Evolutionary conservation across 2,329 filamentous ascomycete genomes (phyloP).

Genomic region (Tolypocladium nubicola): DNA sequence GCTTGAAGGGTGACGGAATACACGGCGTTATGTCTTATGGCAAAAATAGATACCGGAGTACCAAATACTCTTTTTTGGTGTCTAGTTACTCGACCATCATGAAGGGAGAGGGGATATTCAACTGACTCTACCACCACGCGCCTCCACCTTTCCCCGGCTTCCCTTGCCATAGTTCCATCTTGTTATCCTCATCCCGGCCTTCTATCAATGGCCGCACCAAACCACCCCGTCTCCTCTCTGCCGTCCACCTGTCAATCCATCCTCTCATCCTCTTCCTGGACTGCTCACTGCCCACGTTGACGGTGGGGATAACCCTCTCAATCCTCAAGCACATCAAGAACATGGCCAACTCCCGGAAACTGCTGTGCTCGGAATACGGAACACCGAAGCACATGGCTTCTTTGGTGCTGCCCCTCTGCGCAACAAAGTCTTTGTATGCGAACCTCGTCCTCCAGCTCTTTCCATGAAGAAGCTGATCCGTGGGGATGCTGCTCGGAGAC

Average conservation of each 20-base stretch:
- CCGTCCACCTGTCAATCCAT: constrained; percentile 54
- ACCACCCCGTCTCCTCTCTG: constrained; percentile 46
- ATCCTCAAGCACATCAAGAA: constrained; percentile 84
- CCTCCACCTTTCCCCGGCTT: constrained; percentile 26
- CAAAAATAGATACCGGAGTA: background rate
- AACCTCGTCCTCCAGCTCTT: constrained; percentile 70
- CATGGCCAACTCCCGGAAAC: constrained; percentile 86
- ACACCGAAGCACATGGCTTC: constrained; percentile 86
- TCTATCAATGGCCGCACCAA: constrained; percentile 33
- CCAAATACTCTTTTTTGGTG: background rate
- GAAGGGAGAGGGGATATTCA: background rate
- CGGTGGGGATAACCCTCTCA: constrained; percentile 84
- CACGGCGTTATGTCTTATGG: background rate
- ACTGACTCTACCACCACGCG: constrained; percentile 24
- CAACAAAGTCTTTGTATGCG: constrained; percentile 58
- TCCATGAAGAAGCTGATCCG: constrained; percentile 40
- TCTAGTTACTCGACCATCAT: background rate
- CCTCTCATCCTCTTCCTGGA: constrained; percentile 49
- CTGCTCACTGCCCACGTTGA: constrained; percentile 61
- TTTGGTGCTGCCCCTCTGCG: constrained; percentile 73
- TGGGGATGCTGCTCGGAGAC: constrained; percentile 37
- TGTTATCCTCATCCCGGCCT: constrained; percentile 21
- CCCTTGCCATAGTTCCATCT: constrained; percentile 24
- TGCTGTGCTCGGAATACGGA: constrained; percentile 92
- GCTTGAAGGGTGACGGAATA: background rate